A percentile compares a stretch with the other conserved stretches of the same genome.
phyloP scores from a whole-genome alignment of 257 asterid species.

The Solanum ossicruentum region DNA sequence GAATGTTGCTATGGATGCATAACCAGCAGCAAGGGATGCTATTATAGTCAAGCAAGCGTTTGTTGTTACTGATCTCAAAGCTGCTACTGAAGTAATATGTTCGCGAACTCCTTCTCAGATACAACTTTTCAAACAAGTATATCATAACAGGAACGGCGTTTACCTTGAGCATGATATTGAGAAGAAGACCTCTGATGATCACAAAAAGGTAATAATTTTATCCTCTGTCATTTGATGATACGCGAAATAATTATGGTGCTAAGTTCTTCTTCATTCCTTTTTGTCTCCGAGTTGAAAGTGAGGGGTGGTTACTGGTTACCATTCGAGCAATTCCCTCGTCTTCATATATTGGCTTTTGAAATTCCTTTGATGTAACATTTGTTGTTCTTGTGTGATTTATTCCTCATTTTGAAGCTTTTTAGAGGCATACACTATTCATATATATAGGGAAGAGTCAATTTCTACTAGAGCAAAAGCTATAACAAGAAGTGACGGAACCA shows the following conservation, averaged over 20 bases:
- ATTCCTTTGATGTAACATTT: not conserved
- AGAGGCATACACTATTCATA: not conserved
- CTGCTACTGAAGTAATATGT: slow-evolving; percentile 87
- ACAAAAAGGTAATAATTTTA: slow-evolving; percentile 41
- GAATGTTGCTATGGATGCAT: slow-evolving; percentile 61
- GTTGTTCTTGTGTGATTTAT: not conserved
- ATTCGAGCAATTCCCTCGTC: too few species aligned
- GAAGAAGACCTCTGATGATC: slow-evolving; percentile 55
- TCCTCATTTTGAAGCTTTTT: not conserved
- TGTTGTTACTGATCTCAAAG: slow-evolving; percentile 33
- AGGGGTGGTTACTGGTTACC: not conserved
- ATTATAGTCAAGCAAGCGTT: slow-evolving; percentile 46
- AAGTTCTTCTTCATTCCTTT: too few species aligned
- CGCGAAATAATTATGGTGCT: too few species aligned
- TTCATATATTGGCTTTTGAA: not conserved
- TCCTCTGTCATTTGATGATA: not conserved
- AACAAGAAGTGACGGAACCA: not conserved
- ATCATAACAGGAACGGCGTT: slow-evolving; percentile 36
- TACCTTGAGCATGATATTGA: slow-evolving; percentile 78
- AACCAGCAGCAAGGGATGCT: slow-evolving; percentile 85
- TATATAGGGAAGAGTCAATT: not conserved
- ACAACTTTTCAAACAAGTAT: slow-evolving; percentile 67
- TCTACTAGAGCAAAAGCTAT: not conserved
- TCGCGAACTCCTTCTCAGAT: slow-evolving; percentile 81
- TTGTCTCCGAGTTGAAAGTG: not conserved